Evolutionary conservation across 768 basidiomycete genomes (phyloP).

Genomic region (Boletus reticulatus): DNA sequence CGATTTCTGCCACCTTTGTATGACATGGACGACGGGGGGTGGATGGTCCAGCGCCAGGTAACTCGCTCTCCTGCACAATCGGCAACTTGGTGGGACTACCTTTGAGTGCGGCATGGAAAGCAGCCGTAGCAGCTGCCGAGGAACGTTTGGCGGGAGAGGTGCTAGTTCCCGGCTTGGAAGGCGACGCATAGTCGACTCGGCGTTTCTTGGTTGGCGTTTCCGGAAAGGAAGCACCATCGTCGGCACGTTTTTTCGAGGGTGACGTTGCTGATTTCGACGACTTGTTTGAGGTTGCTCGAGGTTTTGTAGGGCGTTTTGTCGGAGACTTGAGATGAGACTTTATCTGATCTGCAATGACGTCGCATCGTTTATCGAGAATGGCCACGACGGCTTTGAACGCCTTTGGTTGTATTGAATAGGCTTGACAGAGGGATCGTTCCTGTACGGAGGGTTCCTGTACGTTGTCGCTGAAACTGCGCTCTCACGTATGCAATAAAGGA

Average conservation of each 20-base stretch:
- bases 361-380: conserved; percentile 26
- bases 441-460: conserved; percentile 22
- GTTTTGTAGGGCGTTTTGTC: conserved; percentile 17
- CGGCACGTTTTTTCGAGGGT: conserved; percentile 33
- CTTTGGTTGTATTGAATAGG: conserved; percentile 13
- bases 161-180: conserved; percentile 12
- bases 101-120: conserved; percentile 22
- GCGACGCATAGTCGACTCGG: conserved; percentile 25
- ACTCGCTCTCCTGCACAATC: neutral
- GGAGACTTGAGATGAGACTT: conserved; percentile 21
- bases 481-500: neutral
- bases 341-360: conserved; percentile 23
- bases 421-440: conserved; percentile 17
- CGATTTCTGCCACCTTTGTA: conserved; percentile 1
- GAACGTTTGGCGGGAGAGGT: conserved; percentile 9
- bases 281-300: neutral
- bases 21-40: conserved; percentile 22
- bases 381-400: conserved; percentile 20
- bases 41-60: conserved; percentile 17
- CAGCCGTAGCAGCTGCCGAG: neutral
- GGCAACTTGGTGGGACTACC: conserved; percentile 5
- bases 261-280: conserved; percentile 2
- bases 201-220: conserved; percentile 44
- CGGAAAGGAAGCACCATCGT: conserved; percentile 33
- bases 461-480: neutral